Percentiles rank a stretch among this genome's conserved stretches.
Conservation (phyloP, 176 grass and related monocot species). For the Saccharum spontaneum region DNA sequence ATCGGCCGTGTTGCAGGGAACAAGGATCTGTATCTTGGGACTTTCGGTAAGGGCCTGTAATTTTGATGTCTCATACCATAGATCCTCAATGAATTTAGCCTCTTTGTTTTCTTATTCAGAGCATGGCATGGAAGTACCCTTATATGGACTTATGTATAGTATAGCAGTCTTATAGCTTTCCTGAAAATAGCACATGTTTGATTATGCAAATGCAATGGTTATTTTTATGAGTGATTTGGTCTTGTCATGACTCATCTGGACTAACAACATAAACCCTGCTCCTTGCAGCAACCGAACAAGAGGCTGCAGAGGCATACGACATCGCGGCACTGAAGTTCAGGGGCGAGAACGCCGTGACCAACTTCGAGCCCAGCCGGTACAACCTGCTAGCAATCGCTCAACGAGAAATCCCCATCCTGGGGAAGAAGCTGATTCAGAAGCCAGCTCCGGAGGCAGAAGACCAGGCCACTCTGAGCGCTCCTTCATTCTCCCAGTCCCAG, state of each 20-base stretch:
- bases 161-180: background rate
- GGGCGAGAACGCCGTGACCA: conserved; percentile 79
- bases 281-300: conserved; percentile 74
- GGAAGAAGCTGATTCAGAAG: conserved; percentile 31
- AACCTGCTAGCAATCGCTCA: conserved; percentile 69
- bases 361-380: conserved; percentile 75
- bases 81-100: conserved; percentile 1
- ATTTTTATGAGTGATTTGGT: background rate
- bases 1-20: conserved; percentile 96
- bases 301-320: conserved; percentile 95
- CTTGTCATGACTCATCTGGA: background rate
- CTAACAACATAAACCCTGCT: conserved; percentile 13
- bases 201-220: background rate
- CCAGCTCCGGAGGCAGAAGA: conserved; percentile 29
- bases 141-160: background rate
- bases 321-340: conserved; percentile 92
- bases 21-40: conserved; percentile 97
- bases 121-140: background rate
- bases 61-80: background rate
- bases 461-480: background rate
- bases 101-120: background rate
- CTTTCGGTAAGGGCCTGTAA: conserved; percentile 60
- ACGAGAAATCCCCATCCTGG: conserved; percentile 64
- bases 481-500: conserved; percentile 32
- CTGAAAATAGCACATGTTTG: background rate